phyloP scores from a whole-genome alignment of 306 rosid genomes.

The Vicia faba region DNA sequence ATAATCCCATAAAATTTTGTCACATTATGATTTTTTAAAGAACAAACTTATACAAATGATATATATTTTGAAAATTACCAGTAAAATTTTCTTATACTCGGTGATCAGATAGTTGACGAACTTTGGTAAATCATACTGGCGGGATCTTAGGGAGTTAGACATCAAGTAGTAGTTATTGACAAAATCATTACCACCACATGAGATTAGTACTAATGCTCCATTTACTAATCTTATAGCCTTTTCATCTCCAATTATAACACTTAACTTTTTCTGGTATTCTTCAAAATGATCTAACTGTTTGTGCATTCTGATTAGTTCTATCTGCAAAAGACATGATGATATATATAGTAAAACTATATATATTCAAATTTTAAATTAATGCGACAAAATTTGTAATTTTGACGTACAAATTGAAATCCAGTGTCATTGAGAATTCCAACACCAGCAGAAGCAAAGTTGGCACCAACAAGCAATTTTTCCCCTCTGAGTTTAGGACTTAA shows the following conservation, averaged over 20 bases:
- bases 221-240: not conserved
- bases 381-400: not conserved
- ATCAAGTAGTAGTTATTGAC: not conserved
- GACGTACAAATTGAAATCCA: slow-evolving; percentile 5
- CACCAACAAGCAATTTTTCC: not conserved
- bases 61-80: not conserved
- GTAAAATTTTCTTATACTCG: slow-evolving; percentile 1
- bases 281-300: not conserved
- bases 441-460: slow-evolving; percentile 3
- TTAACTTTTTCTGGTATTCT: not conserved
- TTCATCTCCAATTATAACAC: not conserved
- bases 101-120: not conserved
- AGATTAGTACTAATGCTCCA: not conserved
- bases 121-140: not conserved
- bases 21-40: too few species aligned
- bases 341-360: not conserved
- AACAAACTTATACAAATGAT: too few species aligned
- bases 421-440: slow-evolving; percentile 13
- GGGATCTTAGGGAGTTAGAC: not conserved
- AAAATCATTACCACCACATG: slow-evolving; percentile 11
- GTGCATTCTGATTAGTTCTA: not conserved
- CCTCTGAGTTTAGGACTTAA: not conserved
- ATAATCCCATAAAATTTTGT: too few species aligned
- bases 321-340: not conserved
- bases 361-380: not conserved